Conservation (phyloP, 2,329 filamentous ascomycete genomes). For the Aspergillus novoparasiticus region DNA sequence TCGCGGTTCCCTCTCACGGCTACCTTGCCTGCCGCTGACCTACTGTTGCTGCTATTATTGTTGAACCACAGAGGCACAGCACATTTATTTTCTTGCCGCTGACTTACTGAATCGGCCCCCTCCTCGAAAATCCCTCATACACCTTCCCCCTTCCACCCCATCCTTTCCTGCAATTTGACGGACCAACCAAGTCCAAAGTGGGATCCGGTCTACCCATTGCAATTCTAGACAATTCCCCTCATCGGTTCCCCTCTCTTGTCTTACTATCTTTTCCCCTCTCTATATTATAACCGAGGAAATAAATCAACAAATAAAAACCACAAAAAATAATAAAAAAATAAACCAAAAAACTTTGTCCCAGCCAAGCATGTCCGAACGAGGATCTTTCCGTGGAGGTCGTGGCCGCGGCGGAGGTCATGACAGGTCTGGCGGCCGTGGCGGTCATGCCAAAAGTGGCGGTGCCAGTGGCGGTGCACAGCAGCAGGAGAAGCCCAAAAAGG, state of each 20-base stretch:
- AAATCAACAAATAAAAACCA: slow-evolving; percentile 5
- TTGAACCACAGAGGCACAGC: not conserved
- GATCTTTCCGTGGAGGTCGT: slow-evolving; percentile 59
- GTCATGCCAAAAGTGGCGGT: slow-evolving; percentile 51
- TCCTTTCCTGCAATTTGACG: slow-evolving; percentile 5
- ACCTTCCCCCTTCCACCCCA: slow-evolving; percentile 16
- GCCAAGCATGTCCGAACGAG: slow-evolving; percentile 45
- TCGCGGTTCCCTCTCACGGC: not conserved
- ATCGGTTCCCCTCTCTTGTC: slow-evolving; percentile 12
- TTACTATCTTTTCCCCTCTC: slow-evolving; percentile 3
- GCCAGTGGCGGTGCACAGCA: slow-evolving; percentile 53
- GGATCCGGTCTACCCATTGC: slow-evolving; percentile 4
- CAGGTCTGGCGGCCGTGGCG: slow-evolving; percentile 47
- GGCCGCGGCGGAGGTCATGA: slow-evolving; percentile 42
- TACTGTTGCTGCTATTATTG: slow-evolving; percentile 1
- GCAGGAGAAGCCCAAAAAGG: slow-evolving; percentile 87
- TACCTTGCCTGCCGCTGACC: not conserved
- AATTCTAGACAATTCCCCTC: slow-evolving; percentile 7
- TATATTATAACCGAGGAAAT: slow-evolving; percentile 7
- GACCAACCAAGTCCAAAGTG: slow-evolving; percentile 5
- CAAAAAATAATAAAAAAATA: not conserved
- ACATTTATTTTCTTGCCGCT: slow-evolving; percentile 11
- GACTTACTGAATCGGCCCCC: slow-evolving; percentile 10
- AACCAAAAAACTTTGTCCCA: slow-evolving; percentile 8
- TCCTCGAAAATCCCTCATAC: slow-evolving; percentile 30